A percentile compares a stretch with the other conserved stretches of the same genome.
Evolutionary conservation across 352 stramenopile species (phyloP).

Genomic region (Phytopythium montanum): DNA sequence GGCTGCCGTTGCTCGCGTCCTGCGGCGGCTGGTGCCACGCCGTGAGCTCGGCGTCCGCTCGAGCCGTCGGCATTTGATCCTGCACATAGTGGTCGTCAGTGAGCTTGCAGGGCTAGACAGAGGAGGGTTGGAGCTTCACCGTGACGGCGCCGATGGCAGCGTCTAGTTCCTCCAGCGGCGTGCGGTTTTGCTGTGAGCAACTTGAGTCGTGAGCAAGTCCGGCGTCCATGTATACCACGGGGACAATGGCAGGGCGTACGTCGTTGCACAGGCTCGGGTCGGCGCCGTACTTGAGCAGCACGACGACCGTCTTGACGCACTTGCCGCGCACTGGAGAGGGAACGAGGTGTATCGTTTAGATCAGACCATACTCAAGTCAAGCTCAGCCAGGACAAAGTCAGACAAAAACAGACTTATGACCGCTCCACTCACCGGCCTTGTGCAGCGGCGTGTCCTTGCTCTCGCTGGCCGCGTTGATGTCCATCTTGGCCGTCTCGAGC

Average conservation of each 20-base stretch:
- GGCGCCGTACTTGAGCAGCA: constrained; percentile 59
- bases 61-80: constrained; percentile 2
- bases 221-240: background rate
- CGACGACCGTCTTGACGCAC: constrained; percentile 48
- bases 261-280: constrained; percentile 60
- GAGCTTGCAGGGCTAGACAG: background rate
- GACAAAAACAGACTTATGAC: background rate
- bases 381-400: background rate
- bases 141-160: constrained; percentile 17
- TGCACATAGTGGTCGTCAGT: background rate
- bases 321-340: constrained; percentile 35
- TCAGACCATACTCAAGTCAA: background rate
- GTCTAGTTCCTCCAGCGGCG: constrained; percentile 61
- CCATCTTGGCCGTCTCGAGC: constrained; percentile 36
- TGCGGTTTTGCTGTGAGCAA: constrained; percentile 50
- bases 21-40: constrained; percentile 6
- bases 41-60: constrained; percentile 3
- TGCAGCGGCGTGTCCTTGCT: constrained; percentile 74
- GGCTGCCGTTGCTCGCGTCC: background rate
- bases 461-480: constrained; percentile 58
- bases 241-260: constrained; percentile 15
- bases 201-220: background rate
- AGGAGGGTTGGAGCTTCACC: constrained; percentile 16
- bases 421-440: constrained; percentile 58
- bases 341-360: background rate